Evolutionary conservation across 1,284 basidiomycete species (phyloP), one percentile per base, ranked within the genome.

Genomic region (Sparassis latifolia): DNA sequence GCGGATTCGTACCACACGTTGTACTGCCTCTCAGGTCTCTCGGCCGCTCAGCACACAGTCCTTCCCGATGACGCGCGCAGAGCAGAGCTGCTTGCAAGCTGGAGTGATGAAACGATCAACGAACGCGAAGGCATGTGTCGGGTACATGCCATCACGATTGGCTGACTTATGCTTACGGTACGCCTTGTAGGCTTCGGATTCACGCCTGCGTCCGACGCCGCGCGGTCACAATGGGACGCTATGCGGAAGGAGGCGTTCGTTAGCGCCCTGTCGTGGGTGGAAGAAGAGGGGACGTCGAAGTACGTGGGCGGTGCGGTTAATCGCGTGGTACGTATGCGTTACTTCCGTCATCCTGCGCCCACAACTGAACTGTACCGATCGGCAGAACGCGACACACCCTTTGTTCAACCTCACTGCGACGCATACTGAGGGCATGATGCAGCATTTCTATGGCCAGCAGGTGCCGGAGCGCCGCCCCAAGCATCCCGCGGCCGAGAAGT

Each of bases 1-100:
- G 73, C 92, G 10, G 94, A 97, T 65, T 77, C 89, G 33, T 97
- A 97, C 65, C 95, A 97, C 62, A 96, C 94, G 0, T 71, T 91
- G 44, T 97, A 95, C 67, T 92, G 91, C 62, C 78, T 97, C 3
- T 79, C 92, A 5, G 94, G 94, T 5, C 75, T 96, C n/a, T 89
- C 92, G 0, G 73, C 83, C 0, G 89, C 94, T 0, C 94, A 97
- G 64, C 92, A 96, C 58, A 77, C 74, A 41, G 75, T 93, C 5
- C 68, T 68, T 27, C 80, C 80, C 2, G 79, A 80, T 0, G 60
- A 68, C 0, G 53, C 67, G 0, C 67, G 75, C 31, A 71, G 74
- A 31, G 65, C 64, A 10, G 69, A 75, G 55, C 58, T 86, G 2
- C 58, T 64, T 3, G 62, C 59, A 2, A 64, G 65, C 4, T 87